Conservation (phyloP, 768 basidiomycete genomes). For the Tremella mesenterica region DNA sequence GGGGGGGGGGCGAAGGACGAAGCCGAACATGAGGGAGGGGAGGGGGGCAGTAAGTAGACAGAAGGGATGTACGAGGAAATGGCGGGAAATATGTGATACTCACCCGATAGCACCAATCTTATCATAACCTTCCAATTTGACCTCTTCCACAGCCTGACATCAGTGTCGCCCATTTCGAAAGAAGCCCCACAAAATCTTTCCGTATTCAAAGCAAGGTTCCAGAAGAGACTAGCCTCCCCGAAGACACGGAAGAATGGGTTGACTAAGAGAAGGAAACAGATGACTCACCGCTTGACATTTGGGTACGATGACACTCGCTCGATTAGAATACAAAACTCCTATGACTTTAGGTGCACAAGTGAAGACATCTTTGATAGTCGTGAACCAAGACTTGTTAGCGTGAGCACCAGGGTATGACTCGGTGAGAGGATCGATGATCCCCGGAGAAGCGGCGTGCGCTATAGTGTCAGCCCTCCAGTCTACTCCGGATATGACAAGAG, state of each 20-base stretch:
- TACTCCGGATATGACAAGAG: neutral
- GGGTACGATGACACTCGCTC: slow-evolving; percentile 2
- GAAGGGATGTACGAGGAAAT: too few relatives aligned
- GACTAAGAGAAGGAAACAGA: neutral
- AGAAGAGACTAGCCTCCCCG: too few relatives aligned
- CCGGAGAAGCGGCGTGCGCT: slow-evolving; percentile 17
- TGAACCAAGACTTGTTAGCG: slow-evolving; percentile 12
- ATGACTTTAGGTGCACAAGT: slow-evolving; percentile 1
- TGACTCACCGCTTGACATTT: slow-evolving; percentile 14
- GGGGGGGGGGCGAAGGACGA: too few relatives aligned
- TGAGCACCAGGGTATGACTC: slow-evolving; percentile 16
- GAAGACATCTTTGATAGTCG: slow-evolving; percentile 6
- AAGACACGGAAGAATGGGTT: too few relatives aligned
- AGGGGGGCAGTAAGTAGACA: too few relatives aligned
- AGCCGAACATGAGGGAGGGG: too few relatives aligned
- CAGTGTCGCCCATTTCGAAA: too few relatives aligned
- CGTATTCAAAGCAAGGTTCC: too few relatives aligned
- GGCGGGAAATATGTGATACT: neutral
- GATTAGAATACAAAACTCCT: slow-evolving; percentile 1
- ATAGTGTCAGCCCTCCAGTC: neutral
- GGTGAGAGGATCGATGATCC: slow-evolving; percentile 11
- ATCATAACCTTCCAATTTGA: slow-evolving; percentile 18
- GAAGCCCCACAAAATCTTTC: too few relatives aligned
- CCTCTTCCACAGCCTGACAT: slow-evolving; percentile 17
- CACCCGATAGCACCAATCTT: slow-evolving; percentile 23